Percentiles rank a stretch among this genome's conserved stretches.
Evolutionary conservation across 768 basidiomycete species (phyloP).

Genomic region (Calocybe gangraenosa): DNA sequence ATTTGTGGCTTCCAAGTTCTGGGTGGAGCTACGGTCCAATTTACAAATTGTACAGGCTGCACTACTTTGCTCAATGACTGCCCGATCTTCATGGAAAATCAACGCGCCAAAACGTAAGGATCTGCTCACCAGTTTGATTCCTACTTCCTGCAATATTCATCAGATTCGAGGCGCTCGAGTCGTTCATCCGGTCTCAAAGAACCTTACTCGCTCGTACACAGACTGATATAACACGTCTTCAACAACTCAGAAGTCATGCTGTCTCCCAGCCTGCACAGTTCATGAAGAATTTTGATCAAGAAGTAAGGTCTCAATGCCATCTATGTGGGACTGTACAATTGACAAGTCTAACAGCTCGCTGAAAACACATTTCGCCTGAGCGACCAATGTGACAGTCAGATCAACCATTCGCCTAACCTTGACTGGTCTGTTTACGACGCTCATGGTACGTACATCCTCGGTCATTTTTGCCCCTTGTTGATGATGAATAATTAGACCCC

Average conservation of each 20-base stretch:
- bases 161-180: conserved; percentile 63
- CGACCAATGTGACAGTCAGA: conserved; percentile 38
- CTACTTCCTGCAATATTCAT: conserved; percentile 3
- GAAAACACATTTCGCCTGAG: conserved; percentile 31
- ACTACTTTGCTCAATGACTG: conserved; percentile 14
- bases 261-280: conserved; percentile 30
- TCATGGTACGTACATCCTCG: conserved; percentile 39
- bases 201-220: conserved; percentile 55
- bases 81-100: conserved; percentile 28
- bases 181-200: conserved; percentile 61
- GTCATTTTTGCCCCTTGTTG: background rate
- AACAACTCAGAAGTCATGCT: conserved; percentile 37
- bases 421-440: conserved; percentile 61
- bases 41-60: background rate
- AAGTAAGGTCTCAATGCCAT: conserved; percentile 24
- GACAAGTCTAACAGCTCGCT: conserved; percentile 6
- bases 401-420: conserved; percentile 43
- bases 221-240: conserved; percentile 57
- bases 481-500: conserved; percentile 39
- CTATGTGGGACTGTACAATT: background rate
- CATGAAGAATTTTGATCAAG: conserved; percentile 23
- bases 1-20: conserved; percentile 1
- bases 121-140: background rate
- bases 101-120: conserved; percentile 36
- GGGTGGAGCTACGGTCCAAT: background rate